phyloP scores from a whole-genome alignment of 1,284 basidiomycete genomes.

The Fistulina hepatica region DNA sequence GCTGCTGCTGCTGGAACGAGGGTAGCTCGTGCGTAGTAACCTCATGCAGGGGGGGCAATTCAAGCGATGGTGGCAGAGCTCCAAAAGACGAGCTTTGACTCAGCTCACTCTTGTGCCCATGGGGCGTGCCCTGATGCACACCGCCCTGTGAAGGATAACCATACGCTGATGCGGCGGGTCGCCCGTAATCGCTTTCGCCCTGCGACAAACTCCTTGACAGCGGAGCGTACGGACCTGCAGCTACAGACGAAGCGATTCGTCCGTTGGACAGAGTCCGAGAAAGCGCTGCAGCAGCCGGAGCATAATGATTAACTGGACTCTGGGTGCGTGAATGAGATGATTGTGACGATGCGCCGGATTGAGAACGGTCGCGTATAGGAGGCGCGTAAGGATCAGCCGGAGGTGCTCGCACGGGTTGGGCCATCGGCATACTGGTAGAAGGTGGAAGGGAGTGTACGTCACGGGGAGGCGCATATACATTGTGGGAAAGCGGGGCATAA shows the following conservation, averaged over 20 bases:
- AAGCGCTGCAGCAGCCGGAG: too few relatives aligned
- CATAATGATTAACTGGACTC: too few relatives aligned
- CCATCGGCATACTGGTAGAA: conserved; percentile 42
- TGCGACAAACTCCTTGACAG: too few relatives aligned
- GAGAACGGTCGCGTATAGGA: conserved; percentile 19
- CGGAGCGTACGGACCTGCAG: too few relatives aligned
- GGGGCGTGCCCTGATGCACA: too few relatives aligned
- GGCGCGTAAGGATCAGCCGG: conserved; percentile 35
- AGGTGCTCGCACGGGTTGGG: conserved; percentile 28
- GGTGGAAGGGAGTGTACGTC: conserved; percentile 17
- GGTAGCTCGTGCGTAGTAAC: conserved; percentile 30
- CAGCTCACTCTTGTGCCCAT: too few relatives aligned
- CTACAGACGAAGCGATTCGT: too few relatives aligned
- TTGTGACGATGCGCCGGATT: conserved; percentile 16
- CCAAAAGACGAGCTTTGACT: too few relatives aligned
- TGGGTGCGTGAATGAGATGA: too few relatives aligned
- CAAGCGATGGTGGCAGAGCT: conserved; percentile 13
- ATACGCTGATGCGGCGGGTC: background rate
- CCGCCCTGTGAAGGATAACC: conserved; percentile 5
- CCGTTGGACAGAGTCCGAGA: too few relatives aligned
- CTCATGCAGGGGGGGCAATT: conserved; percentile 1
- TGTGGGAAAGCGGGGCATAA: conserved; percentile 1
- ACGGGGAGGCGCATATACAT: background rate
- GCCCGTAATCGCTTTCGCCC: conserved; percentile 18
- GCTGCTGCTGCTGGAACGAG: conserved; percentile 30